Conservation (phyloP, 148 eudicot species). For the Nepenthes gracilis region DNA sequence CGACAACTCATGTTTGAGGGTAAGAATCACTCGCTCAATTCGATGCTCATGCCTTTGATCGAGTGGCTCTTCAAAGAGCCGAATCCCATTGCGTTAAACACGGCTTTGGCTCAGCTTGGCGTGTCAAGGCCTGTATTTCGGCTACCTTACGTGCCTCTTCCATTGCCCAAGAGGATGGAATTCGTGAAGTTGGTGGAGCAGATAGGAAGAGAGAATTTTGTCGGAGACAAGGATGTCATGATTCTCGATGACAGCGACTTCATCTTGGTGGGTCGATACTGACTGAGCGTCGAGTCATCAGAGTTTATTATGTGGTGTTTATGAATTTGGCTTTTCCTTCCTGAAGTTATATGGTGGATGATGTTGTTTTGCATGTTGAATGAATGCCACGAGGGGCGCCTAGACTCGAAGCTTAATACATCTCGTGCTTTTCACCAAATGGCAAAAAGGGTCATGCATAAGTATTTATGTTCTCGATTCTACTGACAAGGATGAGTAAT, state of each 20-base stretch:
- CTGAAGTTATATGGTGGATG: no score
- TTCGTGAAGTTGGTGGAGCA: conserved; percentile 67
- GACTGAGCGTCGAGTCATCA: not conserved
- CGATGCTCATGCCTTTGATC: conserved; percentile 48
- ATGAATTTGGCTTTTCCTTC: no score
- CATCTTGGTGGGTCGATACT: conserved; percentile 58
- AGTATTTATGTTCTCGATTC: no score
- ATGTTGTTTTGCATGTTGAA: no score
- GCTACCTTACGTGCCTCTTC: conserved; percentile 69
- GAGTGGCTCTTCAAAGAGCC: conserved; percentile 81
- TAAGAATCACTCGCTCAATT: conserved; percentile 42
- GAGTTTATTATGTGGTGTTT: no score
- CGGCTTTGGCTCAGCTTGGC: conserved; percentile 82
- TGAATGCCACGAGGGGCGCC: no score
- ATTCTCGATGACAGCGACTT: conserved; percentile 70
- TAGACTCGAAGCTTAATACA: no score
- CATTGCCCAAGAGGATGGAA: conserved; percentile 54
- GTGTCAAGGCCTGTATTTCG: conserved; percentile 73
- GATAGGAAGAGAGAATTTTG: conserved; percentile 66
- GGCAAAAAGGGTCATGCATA: no score
- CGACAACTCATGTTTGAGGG: conserved; percentile 63
- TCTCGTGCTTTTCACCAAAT: no score
- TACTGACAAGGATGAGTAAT: no score
- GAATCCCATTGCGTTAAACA: conserved; percentile 73
- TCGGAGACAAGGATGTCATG: conserved; percentile 54